Percentiles rank a stretch among this genome's conserved stretches.
phyloP scores from a whole-genome alignment of 805 yeast genomes.

The Candida ascalaphidarum region DNA sequence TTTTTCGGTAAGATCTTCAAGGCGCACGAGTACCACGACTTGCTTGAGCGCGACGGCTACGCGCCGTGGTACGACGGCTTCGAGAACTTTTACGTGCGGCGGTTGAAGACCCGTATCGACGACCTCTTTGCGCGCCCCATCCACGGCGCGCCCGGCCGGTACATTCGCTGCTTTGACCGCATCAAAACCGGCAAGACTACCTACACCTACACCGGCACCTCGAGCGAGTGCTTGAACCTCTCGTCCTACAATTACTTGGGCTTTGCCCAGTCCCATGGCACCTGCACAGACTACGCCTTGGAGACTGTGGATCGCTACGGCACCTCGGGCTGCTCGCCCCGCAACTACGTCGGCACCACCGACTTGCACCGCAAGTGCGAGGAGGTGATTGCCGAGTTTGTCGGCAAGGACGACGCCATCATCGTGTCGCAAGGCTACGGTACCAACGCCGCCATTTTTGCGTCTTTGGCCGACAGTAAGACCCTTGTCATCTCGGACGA shows the following conservation, averaged over 20 bases:
- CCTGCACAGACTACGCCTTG: slow-evolving; percentile 75
- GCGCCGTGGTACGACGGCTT: slow-evolving; percentile 95
- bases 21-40: slow-evolving; percentile 54
- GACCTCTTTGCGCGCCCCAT: slow-evolving; percentile 95
- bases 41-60: slow-evolving; percentile 75
- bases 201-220: slow-evolving; percentile 68
- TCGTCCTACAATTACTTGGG: slow-evolving; percentile 93
- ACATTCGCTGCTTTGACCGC: slow-evolving; percentile 74
- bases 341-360: slow-evolving; percentile 66
- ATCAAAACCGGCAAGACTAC: slow-evolving; percentile 52
- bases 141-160: slow-evolving; percentile 97
- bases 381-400: slow-evolving; percentile 66
- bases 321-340: slow-evolving; percentile 69
- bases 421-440: slow-evolving; percentile 93
- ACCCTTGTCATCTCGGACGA: slow-evolving; percentile 92
- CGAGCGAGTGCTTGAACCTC: slow-evolving; percentile 72
- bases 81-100: slow-evolving; percentile 87
- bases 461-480: slow-evolving; percentile 75
- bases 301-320: slow-evolving; percentile 62
- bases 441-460: slow-evolving; percentile 83
- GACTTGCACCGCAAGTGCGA: slow-evolving; percentile 73
- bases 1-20: slow-evolving; percentile 71
- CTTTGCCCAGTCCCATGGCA: slow-evolving; percentile 91
- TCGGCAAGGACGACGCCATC: slow-evolving; percentile 85
- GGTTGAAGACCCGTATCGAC: slow-evolving; percentile 83